Conservation (phyloP, 2,329 filamentous ascomycete species). For the Paraphoma sp. region DNA sequence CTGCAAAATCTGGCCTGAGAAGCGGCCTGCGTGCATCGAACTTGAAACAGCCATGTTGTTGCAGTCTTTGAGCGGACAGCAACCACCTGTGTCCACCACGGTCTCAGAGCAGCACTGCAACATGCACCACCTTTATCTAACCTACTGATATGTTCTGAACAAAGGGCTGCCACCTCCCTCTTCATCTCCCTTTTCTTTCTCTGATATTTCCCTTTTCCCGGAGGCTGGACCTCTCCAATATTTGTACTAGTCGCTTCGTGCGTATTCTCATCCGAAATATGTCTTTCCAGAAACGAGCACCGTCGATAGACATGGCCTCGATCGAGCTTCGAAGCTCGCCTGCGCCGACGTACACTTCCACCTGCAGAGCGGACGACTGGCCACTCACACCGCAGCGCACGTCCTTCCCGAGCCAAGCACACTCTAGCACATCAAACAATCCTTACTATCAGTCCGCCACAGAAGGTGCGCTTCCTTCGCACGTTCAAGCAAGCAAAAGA, state of each 20-base stretch:
- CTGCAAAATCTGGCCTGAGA: neutral
- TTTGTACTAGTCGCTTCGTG: neutral
- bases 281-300: slow-evolving; percentile 12
- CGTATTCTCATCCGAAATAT: slow-evolving; percentile 3
- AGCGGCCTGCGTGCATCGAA: neutral
- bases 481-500: neutral
- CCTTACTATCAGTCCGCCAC: slow-evolving; percentile 3
- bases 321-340: slow-evolving; percentile 21
- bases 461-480: neutral
- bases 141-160: neutral
- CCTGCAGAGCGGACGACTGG: slow-evolving; percentile 5
- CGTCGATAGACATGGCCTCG: slow-evolving; percentile 21
- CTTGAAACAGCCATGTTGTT: slow-evolving; percentile 1
- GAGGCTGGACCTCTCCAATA: slow-evolving; percentile 3
- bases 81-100: neutral
- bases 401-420: neutral
- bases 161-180: neutral
- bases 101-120: neutral
- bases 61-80: neutral
- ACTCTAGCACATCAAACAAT: slow-evolving; percentile 4
- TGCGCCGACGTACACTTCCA: slow-evolving; percentile 31
- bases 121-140: slow-evolving; percentile 3
- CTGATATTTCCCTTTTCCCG: neutral
- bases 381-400: neutral
- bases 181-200: neutral